Evolutionary conservation across 2,329 filamentous ascomycete genomes (phyloP).

Genomic region (Teratosphaeriaceae sp.): DNA sequence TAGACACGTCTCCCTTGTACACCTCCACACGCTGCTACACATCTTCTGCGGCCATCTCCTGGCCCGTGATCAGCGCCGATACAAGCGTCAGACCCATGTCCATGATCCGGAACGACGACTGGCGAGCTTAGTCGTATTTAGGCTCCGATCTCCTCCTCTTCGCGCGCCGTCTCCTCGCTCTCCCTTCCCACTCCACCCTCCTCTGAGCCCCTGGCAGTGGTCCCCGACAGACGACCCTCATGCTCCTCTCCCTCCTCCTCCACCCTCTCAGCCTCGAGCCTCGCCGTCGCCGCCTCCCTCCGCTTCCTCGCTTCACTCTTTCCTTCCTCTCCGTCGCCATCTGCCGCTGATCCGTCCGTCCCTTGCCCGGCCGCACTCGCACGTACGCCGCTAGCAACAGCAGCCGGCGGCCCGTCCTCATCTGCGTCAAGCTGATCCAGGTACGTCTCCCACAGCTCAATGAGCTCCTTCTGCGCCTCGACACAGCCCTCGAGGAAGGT

Average conservation of each 20-base stretch:
- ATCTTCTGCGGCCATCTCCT: too few species aligned
- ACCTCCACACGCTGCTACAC: too few species aligned
- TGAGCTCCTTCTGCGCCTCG: slow-evolving; percentile 92
- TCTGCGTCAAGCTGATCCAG: slow-evolving; percentile 92
- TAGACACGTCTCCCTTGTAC: too few species aligned
- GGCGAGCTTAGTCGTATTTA: too few species aligned
- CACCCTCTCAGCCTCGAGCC: slow-evolving; percentile 12
- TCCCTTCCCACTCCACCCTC: slow-evolving; percentile 4
- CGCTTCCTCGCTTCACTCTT: slow-evolving; percentile 13
- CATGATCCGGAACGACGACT: too few species aligned
- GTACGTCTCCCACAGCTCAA: slow-evolving; percentile 98
- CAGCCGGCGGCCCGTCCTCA: slow-evolving; percentile 56
- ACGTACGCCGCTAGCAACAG: slow-evolving; percentile 25
- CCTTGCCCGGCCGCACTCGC: too few species aligned
- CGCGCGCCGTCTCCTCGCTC: neutral
- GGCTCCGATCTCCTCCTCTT: neutral
- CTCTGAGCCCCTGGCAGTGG: slow-evolving; percentile 16
- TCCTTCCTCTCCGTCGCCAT: slow-evolving; percentile 6
- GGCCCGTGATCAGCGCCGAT: too few species aligned
- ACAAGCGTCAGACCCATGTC: neutral
- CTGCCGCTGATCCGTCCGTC: too few species aligned
- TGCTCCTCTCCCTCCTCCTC: slow-evolving; percentile 10
- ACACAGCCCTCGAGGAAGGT: slow-evolving; percentile 96
- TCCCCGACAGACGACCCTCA: slow-evolving; percentile 13
- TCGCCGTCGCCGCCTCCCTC: slow-evolving; percentile 12